Conservation (phyloP, 2,329 filamentous ascomycete genomes). For the Cercospora sojina region DNA sequence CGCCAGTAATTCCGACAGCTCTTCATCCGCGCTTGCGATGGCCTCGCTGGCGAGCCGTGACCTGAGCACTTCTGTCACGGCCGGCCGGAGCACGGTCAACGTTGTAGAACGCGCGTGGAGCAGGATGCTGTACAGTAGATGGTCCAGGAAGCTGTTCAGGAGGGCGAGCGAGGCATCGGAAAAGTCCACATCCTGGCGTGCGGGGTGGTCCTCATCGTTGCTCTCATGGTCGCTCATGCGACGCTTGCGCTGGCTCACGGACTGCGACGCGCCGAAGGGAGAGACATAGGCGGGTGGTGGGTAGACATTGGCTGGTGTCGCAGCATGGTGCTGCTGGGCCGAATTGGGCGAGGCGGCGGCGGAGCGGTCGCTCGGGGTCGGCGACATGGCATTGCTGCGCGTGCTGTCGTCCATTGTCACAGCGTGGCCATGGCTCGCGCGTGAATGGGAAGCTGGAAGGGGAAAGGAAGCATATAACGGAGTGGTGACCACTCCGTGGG, state of each 20-base stretch:
- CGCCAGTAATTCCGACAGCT: constrained; percentile 83
- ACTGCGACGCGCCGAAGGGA: constrained; percentile 81
- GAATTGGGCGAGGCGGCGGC: constrained; percentile 12
- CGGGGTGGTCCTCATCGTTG: constrained; percentile 61
- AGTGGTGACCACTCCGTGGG: constrained; percentile 9
- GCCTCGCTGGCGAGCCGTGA: constrained; percentile 83
- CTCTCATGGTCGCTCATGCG: constrained; percentile 57
- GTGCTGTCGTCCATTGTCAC: constrained; percentile 12
- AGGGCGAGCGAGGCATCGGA: constrained; percentile 70
- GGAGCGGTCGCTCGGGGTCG: not conserved
- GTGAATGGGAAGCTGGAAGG: constrained; percentile 11
- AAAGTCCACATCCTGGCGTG: constrained; percentile 66
- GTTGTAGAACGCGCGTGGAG: constrained; percentile 74
- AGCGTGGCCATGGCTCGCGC: constrained; percentile 14
- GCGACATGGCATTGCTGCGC: constrained; percentile 19
- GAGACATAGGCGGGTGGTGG: constrained; percentile 87
- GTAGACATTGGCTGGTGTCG: constrained; percentile 49
- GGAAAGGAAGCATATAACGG: constrained; percentile 17
- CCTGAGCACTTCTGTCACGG: constrained; percentile 83
- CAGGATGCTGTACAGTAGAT: constrained; percentile 89
- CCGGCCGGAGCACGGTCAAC: constrained; percentile 71
- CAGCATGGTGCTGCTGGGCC: constrained; percentile 18
- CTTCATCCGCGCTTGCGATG: constrained; percentile 78
- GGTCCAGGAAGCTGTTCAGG: constrained; percentile 90
- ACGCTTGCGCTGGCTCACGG: constrained; percentile 78